These are phyloP conservation scores for Moniliella sp. DNA, from an alignment of 1,284 basidiomycete species.

Conservation along the genomic window DNA sequence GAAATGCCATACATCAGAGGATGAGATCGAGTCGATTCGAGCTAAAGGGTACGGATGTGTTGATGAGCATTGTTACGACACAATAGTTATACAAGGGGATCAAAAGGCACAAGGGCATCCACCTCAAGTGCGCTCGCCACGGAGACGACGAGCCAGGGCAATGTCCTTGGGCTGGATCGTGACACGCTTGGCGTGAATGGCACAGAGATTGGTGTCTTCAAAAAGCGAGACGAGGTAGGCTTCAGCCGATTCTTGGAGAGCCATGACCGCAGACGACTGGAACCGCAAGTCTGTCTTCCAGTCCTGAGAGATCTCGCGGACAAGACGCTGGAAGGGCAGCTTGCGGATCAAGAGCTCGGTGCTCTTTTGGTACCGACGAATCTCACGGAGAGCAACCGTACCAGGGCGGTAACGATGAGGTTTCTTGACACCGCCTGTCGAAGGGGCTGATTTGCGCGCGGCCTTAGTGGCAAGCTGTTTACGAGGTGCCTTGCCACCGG, in stretches of 20 bases:
- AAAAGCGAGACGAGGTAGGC: constrained; percentile 75
- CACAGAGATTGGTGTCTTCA: no score
- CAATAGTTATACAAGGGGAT: no score
- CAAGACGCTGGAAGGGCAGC: constrained; percentile 41
- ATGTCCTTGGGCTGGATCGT: no score
- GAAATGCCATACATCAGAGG: no score
- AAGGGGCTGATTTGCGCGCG: constrained; percentile 31
- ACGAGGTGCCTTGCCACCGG: constrained; percentile 50
- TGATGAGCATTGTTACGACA: no score
- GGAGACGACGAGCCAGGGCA: no score
- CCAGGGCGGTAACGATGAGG: constrained; percentile 33
- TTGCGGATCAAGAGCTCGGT: constrained; percentile 34
- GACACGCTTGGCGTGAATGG: no score
- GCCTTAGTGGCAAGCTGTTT: constrained; percentile 35
- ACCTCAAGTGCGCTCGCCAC: no score
- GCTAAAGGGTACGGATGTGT: no score
- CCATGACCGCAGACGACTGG: constrained; percentile 39
- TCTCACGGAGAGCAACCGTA: constrained; percentile 34
- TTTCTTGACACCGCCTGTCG: constrained; percentile 34
- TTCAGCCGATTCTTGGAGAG: constrained; percentile 58
- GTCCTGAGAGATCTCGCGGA: constrained; percentile 68
- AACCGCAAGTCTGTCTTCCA: constrained; percentile 56
- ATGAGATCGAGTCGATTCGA: no score
- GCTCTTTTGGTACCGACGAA: constrained; percentile 34
- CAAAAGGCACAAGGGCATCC: no score